Conservation (phyloP, 176 grass and related monocot genomes). For the Dendrocalamus sinicus region DNA sequence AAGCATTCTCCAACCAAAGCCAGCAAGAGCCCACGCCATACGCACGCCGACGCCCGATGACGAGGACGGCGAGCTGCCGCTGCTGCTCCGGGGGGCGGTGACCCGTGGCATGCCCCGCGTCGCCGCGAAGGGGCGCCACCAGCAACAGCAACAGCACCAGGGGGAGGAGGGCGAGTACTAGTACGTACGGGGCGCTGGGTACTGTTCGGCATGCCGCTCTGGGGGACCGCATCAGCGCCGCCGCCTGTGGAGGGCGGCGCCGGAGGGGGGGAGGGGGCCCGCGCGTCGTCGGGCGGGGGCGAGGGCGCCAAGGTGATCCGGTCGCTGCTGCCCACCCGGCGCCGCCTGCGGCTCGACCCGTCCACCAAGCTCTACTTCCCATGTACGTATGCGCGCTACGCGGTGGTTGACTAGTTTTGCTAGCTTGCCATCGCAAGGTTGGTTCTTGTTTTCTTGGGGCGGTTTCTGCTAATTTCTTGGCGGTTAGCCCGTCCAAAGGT, state of each 20-base stretch:
- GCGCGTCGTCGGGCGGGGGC: slow-evolving; percentile 3
- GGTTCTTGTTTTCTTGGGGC: neutral
- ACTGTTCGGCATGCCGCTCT: slow-evolving; percentile 54
- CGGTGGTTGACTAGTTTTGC: neutral
- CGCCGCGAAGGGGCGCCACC: neutral
- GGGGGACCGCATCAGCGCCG: slow-evolving; percentile 44
- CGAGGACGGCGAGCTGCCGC: slow-evolving; percentile 29
- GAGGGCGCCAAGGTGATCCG: slow-evolving; percentile 54
- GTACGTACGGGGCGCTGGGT: slow-evolving; percentile 15
- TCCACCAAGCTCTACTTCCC: slow-evolving; percentile 89
- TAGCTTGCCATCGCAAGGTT: neutral
- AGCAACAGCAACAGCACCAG: neutral
- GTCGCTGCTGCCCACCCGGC: slow-evolving; percentile 78
- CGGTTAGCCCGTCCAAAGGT: neutral
- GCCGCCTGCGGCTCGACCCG: slow-evolving; percentile 92
- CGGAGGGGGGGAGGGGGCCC: slow-evolving; percentile 1
- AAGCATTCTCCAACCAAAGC: slow-evolving; percentile 13
- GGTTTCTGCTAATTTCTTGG: slow-evolving; percentile 16
- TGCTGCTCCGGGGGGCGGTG: slow-evolving; percentile 5
- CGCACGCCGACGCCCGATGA: slow-evolving; percentile 17
- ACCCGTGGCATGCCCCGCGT: neutral
- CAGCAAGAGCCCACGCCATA: slow-evolving; percentile 3
- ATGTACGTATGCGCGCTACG: slow-evolving; percentile 46
- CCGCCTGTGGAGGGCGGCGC: slow-evolving; percentile 24
- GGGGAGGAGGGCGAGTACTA: slow-evolving; percentile 9